A percentile compares a stretch with the other conserved stretches of the same genome.
Conservation (phyloP, 1,284 basidiomycete species). For the Ustilago bromivora region DNA sequence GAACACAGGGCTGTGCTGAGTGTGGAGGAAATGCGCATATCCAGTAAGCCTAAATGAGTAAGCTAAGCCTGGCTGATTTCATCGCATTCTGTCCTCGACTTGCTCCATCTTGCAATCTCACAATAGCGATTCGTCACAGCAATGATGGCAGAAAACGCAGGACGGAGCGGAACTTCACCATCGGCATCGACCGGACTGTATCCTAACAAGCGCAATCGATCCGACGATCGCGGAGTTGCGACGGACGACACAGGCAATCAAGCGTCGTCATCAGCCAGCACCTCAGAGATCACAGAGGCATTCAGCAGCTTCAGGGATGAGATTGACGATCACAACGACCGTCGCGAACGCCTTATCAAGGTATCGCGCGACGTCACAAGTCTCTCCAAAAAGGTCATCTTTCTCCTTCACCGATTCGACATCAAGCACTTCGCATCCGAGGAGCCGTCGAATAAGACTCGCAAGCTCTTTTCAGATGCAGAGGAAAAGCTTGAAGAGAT, state of each 20-base stretch:
- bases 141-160: constrained; percentile 10
- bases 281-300: constrained; percentile 11
- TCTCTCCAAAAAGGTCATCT: constrained; percentile 94
- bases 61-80: too few species aligned
- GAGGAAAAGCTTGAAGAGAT: constrained; percentile 80
- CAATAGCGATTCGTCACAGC: neutral
- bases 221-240: constrained; percentile 4
- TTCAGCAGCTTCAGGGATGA: constrained; percentile 62
- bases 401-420: constrained; percentile 83
- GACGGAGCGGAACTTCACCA: constrained; percentile 18
- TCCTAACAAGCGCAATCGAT: constrained; percentile 35
- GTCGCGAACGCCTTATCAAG: constrained; percentile 83
- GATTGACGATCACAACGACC: constrained; percentile 67
- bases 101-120: neutral
- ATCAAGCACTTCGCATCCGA: constrained; percentile 26
- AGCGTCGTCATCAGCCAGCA: constrained; percentile 7
- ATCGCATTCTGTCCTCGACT: neutral
- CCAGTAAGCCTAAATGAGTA: neutral
- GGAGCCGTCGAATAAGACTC: constrained; percentile 15
- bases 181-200: constrained; percentile 12
- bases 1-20: neutral
- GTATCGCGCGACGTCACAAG: constrained; percentile 83
- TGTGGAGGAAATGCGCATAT: neutral
- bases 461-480: constrained; percentile 74
- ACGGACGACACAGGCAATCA: neutral